Conservation (phyloP, 495 filamentous ascomycete species). For the Cercophora sp. region DNA sequence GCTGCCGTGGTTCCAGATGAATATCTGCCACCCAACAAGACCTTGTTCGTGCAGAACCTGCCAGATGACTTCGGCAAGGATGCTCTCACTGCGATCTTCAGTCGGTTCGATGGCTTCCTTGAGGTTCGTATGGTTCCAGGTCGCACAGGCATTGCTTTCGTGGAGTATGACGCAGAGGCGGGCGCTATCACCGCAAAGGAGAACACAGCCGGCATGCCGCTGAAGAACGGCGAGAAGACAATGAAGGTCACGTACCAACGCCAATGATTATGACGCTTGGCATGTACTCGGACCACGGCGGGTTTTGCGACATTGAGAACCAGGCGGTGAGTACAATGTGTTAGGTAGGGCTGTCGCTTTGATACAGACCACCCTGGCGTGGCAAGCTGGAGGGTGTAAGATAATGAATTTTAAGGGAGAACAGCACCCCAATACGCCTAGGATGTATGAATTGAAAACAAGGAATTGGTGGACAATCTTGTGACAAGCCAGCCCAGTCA, state of each 20-base stretch:
- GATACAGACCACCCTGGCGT: not conserved
- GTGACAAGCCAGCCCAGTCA: not conserved
- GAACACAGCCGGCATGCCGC: constrained; percentile 81
- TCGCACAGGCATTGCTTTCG: constrained; percentile 86
- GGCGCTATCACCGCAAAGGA: constrained; percentile 95
- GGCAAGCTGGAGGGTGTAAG: not conserved
- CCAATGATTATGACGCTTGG: constrained; percentile 50
- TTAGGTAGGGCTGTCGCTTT: too few relatives aligned
- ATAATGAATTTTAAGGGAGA: not conserved
- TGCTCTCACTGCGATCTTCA: constrained; percentile 73
- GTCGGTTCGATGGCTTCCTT: constrained; percentile 87
- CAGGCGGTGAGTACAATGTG: not conserved
- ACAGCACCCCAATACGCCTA: not conserved
- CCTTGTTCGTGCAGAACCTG: constrained; percentile 90
- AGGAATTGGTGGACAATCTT: constrained; percentile 14
- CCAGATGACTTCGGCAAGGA: constrained; percentile 84
- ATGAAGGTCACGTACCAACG: constrained; percentile 90
- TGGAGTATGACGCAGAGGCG: constrained; percentile 88
- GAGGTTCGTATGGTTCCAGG: constrained; percentile 88
- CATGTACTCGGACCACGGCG: too few relatives aligned
- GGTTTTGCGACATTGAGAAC: too few relatives aligned
- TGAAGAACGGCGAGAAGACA: constrained; percentile 62
- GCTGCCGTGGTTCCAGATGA: constrained; percentile 87
- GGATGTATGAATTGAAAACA: too few relatives aligned
- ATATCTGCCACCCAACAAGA: constrained; percentile 95